Evolutionary conservation across 192 early-diverging fungal genomes (phyloP).

Genomic region (Martensiomyces pterosporus): DNA sequence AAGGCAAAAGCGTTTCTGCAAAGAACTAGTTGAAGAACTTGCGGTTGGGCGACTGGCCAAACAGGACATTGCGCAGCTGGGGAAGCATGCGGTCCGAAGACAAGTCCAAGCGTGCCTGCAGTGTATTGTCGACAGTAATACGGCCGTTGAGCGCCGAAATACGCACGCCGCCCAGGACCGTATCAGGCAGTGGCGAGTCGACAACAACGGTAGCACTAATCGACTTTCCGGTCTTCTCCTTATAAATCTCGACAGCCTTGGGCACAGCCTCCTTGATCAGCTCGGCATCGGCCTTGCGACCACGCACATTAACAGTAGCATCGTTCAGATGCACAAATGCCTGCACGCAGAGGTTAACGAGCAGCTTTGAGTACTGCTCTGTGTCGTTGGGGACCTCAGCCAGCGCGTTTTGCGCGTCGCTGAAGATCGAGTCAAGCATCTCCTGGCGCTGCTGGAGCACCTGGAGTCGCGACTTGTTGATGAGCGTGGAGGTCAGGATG

Average conservation of each 20-base stretch:
- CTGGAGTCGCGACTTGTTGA: slow-evolving; percentile 93
- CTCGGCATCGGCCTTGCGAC: slow-evolving; percentile 66
- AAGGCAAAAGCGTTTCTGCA: no score
- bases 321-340: slow-evolving; percentile 88
- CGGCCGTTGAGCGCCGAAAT: slow-evolving; percentile 70
- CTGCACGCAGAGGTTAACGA: slow-evolving; percentile 66
- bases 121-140: slow-evolving; percentile 84
- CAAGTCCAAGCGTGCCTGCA: slow-evolving; percentile 84
- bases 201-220: slow-evolving; percentile 43
- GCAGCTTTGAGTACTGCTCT: slow-evolving; percentile 60
- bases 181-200: slow-evolving; percentile 63
- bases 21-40: slow-evolving; percentile 70
- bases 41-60: slow-evolving; percentile 86
- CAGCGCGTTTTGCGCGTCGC: slow-evolving; percentile 63
- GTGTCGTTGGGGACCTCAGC: slow-evolving; percentile 57
- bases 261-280: slow-evolving; percentile 58
- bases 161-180: slow-evolving; percentile 86
- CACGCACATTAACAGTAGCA: slow-evolving; percentile 60
- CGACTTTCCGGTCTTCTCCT: slow-evolving; percentile 51
- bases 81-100: slow-evolving; percentile 87
- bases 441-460: slow-evolving; percentile 86
- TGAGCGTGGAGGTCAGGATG: slow-evolving; percentile 90
- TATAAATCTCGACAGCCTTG: slow-evolving; percentile 51
- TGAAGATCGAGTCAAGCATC: slow-evolving; percentile 77
- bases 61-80: slow-evolving; percentile 83